These are phyloP conservation scores for Aspergillus taichungensis DNA, from an alignment of 495 filamentous ascomycete species.

Conservation along the genomic window DNA sequence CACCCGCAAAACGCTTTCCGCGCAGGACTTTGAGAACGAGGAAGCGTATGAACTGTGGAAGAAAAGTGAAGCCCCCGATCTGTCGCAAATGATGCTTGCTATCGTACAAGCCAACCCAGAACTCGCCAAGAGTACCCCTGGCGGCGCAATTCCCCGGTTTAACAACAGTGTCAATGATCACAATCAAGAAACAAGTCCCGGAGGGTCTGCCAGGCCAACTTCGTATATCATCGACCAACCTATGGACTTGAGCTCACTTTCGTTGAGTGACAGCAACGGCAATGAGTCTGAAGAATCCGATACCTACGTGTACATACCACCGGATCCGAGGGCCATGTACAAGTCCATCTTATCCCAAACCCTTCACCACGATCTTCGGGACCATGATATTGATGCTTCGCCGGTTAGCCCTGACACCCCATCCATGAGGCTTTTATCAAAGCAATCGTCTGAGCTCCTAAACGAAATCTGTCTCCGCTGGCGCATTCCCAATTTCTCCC, in stretches of 20 bases:
- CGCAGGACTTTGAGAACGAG: constrained; percentile 83
- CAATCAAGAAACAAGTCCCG: constrained; percentile 40
- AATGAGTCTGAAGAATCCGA: constrained; percentile 40
- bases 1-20: constrained; percentile 65
- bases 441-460: constrained; percentile 72
- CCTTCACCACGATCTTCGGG: constrained; percentile 57
- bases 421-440: constrained; percentile 62
- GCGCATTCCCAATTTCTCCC: constrained; percentile 79
- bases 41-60: constrained; percentile 89
- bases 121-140: constrained; percentile 59
- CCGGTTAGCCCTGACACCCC: constrained; percentile 43
- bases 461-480: constrained; percentile 80
- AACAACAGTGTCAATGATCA: constrained; percentile 31
- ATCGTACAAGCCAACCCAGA: constrained; percentile 83
- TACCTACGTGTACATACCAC: constrained; percentile 79
- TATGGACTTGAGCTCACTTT: constrained; percentile 65
- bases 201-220: constrained; percentile 45
- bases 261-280: constrained; percentile 46
- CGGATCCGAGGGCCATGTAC: constrained; percentile 74
- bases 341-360: constrained; percentile 68
- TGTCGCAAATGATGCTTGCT: constrained; percentile 86
- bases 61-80: constrained; percentile 67
- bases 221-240: constrained; percentile 70
- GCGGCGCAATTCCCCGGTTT: constrained; percentile 42
- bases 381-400: constrained; percentile 44